These are phyloP conservation scores for Stemphylium lycopersici DNA, from an alignment of 2,329 filamentous ascomycete species.

Conservation along the genomic window DNA sequence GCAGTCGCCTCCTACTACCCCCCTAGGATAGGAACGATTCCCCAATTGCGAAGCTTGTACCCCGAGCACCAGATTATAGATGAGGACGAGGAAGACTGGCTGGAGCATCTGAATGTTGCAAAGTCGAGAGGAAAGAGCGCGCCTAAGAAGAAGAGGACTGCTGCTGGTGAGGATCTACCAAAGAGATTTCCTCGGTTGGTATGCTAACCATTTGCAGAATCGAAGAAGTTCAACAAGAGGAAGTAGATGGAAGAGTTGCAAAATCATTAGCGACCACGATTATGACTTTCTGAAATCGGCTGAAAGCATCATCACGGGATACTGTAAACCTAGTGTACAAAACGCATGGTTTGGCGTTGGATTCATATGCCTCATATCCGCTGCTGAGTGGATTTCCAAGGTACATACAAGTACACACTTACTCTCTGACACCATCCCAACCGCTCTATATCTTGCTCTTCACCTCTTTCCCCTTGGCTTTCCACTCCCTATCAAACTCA, in stretches of 20 bases:
- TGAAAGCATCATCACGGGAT: background rate
- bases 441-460: slow-evolving; percentile 29
- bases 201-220: slow-evolving; percentile 41
- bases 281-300: too few relatives aligned
- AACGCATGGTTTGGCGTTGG: background rate
- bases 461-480: slow-evolving; percentile 8
- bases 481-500: slow-evolving; percentile 46
- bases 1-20: slow-evolving; percentile 88
- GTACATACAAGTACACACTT: background rate
- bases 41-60: slow-evolving; percentile 75
- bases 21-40: slow-evolving; percentile 71
- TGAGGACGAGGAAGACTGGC: slow-evolving; percentile 77
- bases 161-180: slow-evolving; percentile 49
- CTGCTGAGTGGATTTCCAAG: too few relatives aligned
- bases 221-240: slow-evolving; percentile 57
- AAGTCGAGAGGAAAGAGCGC: slow-evolving; percentile 76
- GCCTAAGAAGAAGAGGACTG: slow-evolving; percentile 84
- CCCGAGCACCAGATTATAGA: slow-evolving; percentile 72
- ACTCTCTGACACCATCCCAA: background rate
- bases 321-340: slow-evolving; percentile 17
- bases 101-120: slow-evolving; percentile 67
- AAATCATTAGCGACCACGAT: background rate
- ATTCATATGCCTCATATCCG: background rate
- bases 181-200: background rate
- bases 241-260: slow-evolving; percentile 32